A percentile compares a stretch with the other conserved stretches of the same genome.
phyloP scores from a whole-genome alignment of 208 protist species.

The Balamuthia mandrillaris region DNA sequence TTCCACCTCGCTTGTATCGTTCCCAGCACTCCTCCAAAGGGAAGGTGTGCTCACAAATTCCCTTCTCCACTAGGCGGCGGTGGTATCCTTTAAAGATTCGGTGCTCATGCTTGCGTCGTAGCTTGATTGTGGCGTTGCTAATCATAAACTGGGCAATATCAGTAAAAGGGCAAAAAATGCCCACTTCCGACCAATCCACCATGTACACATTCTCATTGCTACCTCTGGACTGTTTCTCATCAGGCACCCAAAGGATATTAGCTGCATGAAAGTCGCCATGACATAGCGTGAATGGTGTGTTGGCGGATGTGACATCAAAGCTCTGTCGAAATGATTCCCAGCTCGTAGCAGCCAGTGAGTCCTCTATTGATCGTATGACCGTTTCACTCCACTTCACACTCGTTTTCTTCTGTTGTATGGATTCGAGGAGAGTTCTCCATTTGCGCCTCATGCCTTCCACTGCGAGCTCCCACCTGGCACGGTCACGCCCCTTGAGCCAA shows the following conservation, averaged over 20 bases:
- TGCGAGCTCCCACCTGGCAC: not conserved
- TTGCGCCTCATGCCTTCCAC: not conserved
- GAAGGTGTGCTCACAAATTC: not conserved
- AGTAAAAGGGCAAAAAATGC: conserved; percentile 28
- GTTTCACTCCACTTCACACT: not conserved
- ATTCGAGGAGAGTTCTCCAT: not conserved
- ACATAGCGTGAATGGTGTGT: conserved; percentile 25
- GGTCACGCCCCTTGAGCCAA: not conserved
- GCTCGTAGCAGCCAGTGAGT: not conserved
- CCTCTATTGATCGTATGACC: not conserved
- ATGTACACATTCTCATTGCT: not conserved
- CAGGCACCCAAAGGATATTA: conserved; percentile 27
- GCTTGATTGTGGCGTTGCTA: conserved; percentile 21
- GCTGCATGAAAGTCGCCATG: conserved; percentile 50
- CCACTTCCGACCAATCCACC: conserved; percentile 42
- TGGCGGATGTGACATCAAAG: not conserved
- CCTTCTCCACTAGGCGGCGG: not conserved
- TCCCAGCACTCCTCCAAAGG: conserved; percentile 10
- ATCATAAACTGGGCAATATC: conserved; percentile 40
- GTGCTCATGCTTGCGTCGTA: conserved; percentile 21
- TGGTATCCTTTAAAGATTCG: conserved; percentile 3
- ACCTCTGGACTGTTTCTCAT: not conserved
- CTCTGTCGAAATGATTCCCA: conserved; percentile 2
- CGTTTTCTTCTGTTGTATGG: not conserved
- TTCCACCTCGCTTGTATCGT: conserved; percentile 24